Evolutionary conservation across 768 basidiomycete species (phyloP), one percentile per base, ranked within the genome.

Genomic region (Austroboletus eburneus): DNA sequence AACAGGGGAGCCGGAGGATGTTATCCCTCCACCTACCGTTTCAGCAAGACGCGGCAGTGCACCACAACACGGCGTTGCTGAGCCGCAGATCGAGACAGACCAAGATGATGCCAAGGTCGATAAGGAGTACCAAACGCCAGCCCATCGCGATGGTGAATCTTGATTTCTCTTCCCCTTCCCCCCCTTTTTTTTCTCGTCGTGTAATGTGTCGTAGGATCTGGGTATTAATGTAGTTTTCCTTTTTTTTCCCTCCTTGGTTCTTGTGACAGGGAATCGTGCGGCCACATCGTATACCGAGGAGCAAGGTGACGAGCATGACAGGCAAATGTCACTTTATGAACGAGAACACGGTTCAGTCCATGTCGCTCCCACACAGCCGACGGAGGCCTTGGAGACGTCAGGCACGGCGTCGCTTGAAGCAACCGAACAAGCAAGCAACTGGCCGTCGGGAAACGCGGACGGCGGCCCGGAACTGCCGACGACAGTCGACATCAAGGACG

Each of bases 141-240:
- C 43, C 33, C 40, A 58, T 51, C 57, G 55, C 48, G 54, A 72
- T 68, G 75, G 73, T 74, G 69, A 75, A 68, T 73, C 49, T 64
- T 74, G 55, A 73, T 59, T 58, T 57, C 44, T 59, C 52, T 22
- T 30, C 14, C 12, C 42, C 36, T 5, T 38, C 20, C 30, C 43
- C 36, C 27, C 8, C 16, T n/a, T 22, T 35, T 60, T 54, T 46
- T 33, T n/a, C 54, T 49, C 58, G 56, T 49, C 53, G 45, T 61
- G 39, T 46, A 55, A 51, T 38, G 51, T 57, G 50, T 59, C 38
- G 51, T 57, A 60, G 56, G 38, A 24, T 44, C 46, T 40, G 62
- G 52, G 51, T 67, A 63, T 67, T 65, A 67, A 67, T 65, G 52
- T 54, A 61, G 49, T 40, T 25, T 45, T 48, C 14, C 10, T 18